Conservation (phyloP, 2,329 filamentous ascomycete species). For the Penicillium sp. region DNA sequence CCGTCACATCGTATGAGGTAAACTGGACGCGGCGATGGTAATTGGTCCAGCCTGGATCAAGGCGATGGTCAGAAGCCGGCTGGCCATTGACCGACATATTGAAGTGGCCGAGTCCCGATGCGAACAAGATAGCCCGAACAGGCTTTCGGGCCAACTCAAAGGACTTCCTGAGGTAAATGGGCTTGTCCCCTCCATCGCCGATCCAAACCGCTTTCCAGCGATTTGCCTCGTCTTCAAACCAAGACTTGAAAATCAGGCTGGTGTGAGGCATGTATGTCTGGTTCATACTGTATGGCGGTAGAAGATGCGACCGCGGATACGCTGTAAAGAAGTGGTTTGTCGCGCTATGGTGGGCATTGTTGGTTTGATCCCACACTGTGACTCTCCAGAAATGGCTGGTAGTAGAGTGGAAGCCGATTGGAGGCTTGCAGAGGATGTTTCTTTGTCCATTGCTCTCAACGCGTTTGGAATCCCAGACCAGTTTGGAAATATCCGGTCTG, state of each 20-base stretch:
- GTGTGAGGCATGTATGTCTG: conserved; percentile 28
- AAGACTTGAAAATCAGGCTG: conserved; percentile 24
- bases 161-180: conserved; percentile 23
- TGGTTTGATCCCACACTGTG: conserved; percentile 20
- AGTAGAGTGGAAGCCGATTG: conserved; percentile 19
- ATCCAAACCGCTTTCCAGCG: conserved; percentile 28
- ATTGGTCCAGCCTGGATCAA: conserved; percentile 27
- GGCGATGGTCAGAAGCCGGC: conserved; percentile 20
- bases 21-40: conserved; percentile 35
- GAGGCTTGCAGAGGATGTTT: conserved; percentile 22
- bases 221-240: conserved; percentile 24
- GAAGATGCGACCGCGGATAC: conserved; percentile 20
- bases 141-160: conserved; percentile 10
- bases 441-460: conserved; percentile 21
- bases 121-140: conserved; percentile 19
- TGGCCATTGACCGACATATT: conserved; percentile 23
- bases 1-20: conserved; percentile 45
- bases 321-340: conserved; percentile 24
- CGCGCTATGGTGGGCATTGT: conserved; percentile 7
- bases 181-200: conserved; percentile 25
- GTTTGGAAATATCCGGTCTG: not conserved
- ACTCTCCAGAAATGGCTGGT: conserved; percentile 22
- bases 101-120: conserved; percentile 25
- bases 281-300: conserved; percentile 27
- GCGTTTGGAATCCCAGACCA: conserved; percentile 21